These are phyloP conservation scores for Pichia sp. DNA, from an alignment of 1,139 yeast species.

Conservation along the genomic window DNA sequence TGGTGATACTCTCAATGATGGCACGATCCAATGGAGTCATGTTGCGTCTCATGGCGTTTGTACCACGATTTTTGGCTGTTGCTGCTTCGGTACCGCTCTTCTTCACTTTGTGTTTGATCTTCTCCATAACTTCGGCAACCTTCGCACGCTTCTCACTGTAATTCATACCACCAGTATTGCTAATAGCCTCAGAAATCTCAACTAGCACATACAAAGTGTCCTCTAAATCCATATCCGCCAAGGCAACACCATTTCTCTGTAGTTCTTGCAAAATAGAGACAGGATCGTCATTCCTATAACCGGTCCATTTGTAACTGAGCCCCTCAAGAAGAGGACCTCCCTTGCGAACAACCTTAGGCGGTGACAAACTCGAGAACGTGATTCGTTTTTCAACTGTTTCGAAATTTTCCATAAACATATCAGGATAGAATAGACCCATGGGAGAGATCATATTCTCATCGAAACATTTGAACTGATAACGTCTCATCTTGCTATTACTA, in stretches of 20 bases:
- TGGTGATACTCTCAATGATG: constrained; percentile 78
- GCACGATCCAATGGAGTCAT: constrained; percentile 70
- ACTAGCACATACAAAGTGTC: constrained; percentile 3
- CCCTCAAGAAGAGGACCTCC: constrained; percentile 17
- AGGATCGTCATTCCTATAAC: constrained; percentile 16
- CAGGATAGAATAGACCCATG: constrained; percentile 81
- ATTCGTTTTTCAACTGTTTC: constrained; percentile 6
- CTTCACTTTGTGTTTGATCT: not conserved
- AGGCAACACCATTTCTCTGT: constrained; percentile 9
- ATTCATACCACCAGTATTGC: constrained; percentile 3
- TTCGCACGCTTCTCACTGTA: constrained; percentile 1
- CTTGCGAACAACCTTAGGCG: constrained; percentile 13
- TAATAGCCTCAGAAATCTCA: constrained; percentile 4
- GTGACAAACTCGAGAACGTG: constrained; percentile 18
- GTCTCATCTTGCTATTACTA: constrained; percentile 54
- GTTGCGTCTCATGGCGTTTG: constrained; percentile 14
- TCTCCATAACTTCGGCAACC: constrained; percentile 4
- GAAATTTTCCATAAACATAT: constrained; percentile 36
- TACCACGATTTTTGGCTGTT: no score
- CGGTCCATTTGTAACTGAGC: constrained; percentile 16
- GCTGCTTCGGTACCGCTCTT: no score
- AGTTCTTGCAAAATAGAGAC: constrained; percentile 23
- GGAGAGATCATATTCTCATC: constrained; percentile 95
- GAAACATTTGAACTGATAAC: constrained; percentile 82
- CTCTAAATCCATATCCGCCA: constrained; percentile 5